A percentile compares a stretch with the other conserved stretches of the same genome.
These are phyloP conservation scores for Linanthus parryae DNA, from an alignment of 148 eudicot species.

Conservation along the genomic window DNA sequence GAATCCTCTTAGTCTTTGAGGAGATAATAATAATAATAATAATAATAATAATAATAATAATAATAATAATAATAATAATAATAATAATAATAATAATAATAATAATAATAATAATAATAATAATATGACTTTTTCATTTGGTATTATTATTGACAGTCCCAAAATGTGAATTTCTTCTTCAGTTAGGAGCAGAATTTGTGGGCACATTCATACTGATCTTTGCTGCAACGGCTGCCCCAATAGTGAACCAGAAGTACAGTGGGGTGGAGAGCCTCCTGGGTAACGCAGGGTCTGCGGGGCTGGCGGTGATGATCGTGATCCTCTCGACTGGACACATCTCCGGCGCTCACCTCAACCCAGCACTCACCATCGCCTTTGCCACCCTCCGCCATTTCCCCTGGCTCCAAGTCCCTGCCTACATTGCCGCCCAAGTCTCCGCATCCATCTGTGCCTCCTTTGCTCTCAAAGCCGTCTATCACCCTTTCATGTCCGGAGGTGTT, in stretches of 20 bases:
- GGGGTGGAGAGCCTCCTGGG: conserved; percentile 75
- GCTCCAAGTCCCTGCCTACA: conserved; percentile 87
- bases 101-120: too few species aligned
- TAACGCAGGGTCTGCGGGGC: conserved; percentile 80
- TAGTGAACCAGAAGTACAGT: conserved; percentile 74
- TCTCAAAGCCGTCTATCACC: conserved; percentile 81
- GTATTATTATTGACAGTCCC: too few species aligned
- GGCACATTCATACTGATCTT: conserved; percentile 94
- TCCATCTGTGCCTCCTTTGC: conserved; percentile 84
- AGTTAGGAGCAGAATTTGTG: conserved; percentile 91
- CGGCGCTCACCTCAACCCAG: conserved; percentile 91
- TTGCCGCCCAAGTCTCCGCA: conserved; percentile 80
- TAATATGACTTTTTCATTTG: too few species aligned
- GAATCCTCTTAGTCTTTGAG: too few species aligned
- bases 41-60: too few species aligned
- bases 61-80: too few species aligned
- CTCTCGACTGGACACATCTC: conserved; percentile 94
- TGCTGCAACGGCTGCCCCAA: conserved; percentile 86
- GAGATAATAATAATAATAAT: too few species aligned
- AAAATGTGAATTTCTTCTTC: too few species aligned
- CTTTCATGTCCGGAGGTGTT: conserved; percentile 86
- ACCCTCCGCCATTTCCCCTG: conserved; percentile 92
- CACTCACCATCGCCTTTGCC: conserved; percentile 87
- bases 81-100: too few species aligned
- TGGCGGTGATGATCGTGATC: conserved; percentile 88